Evolutionary conservation across 495 filamentous ascomycete species (phyloP).

Genomic region (Penicillium odoratum): DNA sequence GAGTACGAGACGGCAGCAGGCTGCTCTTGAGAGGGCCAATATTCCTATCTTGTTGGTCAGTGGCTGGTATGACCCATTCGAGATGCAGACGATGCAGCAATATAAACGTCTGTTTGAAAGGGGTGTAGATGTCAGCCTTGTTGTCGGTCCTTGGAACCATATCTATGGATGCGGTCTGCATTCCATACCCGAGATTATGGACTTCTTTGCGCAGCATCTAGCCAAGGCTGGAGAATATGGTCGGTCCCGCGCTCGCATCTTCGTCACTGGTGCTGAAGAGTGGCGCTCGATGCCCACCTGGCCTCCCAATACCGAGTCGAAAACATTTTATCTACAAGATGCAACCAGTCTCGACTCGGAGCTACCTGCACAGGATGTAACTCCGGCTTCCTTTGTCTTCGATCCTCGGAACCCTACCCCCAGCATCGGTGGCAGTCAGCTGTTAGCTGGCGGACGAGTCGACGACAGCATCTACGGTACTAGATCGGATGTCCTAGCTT

Average conservation of each 20-base stretch:
- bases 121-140: constrained; percentile 16
- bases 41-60: constrained; percentile 31
- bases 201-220: constrained; percentile 19
- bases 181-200: constrained; percentile 21
- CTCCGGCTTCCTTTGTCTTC: constrained; percentile 26
- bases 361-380: constrained; percentile 12
- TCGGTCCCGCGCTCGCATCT: constrained; percentile 10
- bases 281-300: constrained; percentile 20
- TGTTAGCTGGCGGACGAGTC: constrained; percentile 17
- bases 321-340: constrained; percentile 22
- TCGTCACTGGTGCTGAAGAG: constrained; percentile 18
- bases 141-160: constrained; percentile 25
- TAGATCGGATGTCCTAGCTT: constrained; percentile 28
- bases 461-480: constrained; percentile 26
- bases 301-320: constrained; percentile 13
- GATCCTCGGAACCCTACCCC: constrained; percentile 32
- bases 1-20: constrained; percentile 12
- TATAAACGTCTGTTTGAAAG: constrained; percentile 16
- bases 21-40: constrained; percentile 24
- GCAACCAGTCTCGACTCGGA: constrained; percentile 10
- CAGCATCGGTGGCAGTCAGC: constrained; percentile 20
- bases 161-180: constrained; percentile 15
- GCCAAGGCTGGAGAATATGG: constrained; percentile 20
- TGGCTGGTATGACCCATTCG: constrained; percentile 32
- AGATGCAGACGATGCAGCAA: constrained; percentile 25